Conservation (phyloP, 2,329 filamentous ascomycete genomes). For the Akanthomyces muscarius region DNA sequence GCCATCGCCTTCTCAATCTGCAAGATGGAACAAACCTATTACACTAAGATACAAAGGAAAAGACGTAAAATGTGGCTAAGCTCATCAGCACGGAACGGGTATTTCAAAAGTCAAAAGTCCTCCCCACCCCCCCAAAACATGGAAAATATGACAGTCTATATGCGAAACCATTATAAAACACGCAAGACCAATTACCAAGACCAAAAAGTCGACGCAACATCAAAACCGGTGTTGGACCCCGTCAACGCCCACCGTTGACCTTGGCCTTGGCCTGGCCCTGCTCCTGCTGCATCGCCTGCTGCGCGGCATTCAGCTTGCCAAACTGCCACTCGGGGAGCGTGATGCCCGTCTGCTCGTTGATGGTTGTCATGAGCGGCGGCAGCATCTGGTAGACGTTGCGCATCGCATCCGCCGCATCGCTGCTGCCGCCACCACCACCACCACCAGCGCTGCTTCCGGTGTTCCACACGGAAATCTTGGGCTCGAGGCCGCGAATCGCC, state of each 20-base stretch:
- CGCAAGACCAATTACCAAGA: not conserved
- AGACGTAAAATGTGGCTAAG: not conserved
- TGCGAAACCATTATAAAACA: not conserved
- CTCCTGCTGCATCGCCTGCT: slow-evolving; percentile 28
- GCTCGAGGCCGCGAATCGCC: slow-evolving; percentile 72
- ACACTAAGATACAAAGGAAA: not conserved
- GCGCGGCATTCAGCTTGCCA: slow-evolving; percentile 39
- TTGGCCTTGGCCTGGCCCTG: slow-evolving; percentile 19
- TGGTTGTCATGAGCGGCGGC: slow-evolving; percentile 75
- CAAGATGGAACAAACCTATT: not conserved
- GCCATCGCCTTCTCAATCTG: not conserved
- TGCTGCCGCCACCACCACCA: slow-evolving; percentile 39
- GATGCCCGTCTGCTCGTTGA: slow-evolving; percentile 86
- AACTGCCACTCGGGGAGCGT: slow-evolving; percentile 73
- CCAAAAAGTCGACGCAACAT: not conserved
- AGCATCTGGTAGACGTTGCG: slow-evolving; percentile 81
- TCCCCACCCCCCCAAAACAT: not conserved
- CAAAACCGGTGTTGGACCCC: too few relatives aligned
- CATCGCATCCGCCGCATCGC: slow-evolving; percentile 56
- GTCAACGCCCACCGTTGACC: slow-evolving; percentile 6
- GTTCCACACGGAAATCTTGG: slow-evolving; percentile 90
- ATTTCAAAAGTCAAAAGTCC: not conserved
- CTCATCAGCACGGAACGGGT: not conserved
- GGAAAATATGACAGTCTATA: not conserved
- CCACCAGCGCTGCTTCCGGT: slow-evolving; percentile 54